Conservation (phyloP, 441 rosid genomes). For the Populus tomentosa region DNA sequence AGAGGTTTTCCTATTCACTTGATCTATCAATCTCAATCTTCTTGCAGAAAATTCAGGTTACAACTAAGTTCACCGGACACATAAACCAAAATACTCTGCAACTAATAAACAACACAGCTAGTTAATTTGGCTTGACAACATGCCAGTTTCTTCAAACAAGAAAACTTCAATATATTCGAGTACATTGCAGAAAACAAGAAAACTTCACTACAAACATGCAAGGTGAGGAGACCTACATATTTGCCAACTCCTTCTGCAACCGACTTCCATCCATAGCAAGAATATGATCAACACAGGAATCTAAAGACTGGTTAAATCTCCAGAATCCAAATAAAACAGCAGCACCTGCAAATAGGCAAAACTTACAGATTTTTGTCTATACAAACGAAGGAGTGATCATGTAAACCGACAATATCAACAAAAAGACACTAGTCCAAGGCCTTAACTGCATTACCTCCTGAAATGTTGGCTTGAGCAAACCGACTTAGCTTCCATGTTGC, state of each 20-base stretch:
- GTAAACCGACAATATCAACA: background rate
- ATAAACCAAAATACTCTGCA: no score
- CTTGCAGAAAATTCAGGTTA: no score
- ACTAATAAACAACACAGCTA: background rate
- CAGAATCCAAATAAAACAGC: conserved; percentile 35
- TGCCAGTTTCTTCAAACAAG: background rate
- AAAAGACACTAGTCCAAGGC: background rate
- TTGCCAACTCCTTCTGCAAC: conserved; percentile 66
- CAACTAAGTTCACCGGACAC: no score
- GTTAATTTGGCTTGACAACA: background rate
- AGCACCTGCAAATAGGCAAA: conserved; percentile 33
- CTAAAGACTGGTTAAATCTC: conserved; percentile 30
- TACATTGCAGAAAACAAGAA: background rate
- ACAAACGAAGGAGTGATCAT: no score
- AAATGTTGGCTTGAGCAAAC: conserved; percentile 21
- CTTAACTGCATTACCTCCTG: conserved; percentile 30
- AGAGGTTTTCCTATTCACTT: no score
- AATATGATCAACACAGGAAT: conserved; percentile 48
- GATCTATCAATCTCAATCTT: no score
- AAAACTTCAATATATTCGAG: background rate
- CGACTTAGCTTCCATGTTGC: conserved; percentile 40
- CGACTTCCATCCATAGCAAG: conserved; percentile 59
- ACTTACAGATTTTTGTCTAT: background rate
- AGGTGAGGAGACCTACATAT: conserved; percentile 43
- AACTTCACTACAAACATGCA: conserved; percentile 2